These are phyloP conservation scores for Pyrus bretschneideri DNA, from an alignment of 306 rosid genomes.

Conservation along the genomic window DNA sequence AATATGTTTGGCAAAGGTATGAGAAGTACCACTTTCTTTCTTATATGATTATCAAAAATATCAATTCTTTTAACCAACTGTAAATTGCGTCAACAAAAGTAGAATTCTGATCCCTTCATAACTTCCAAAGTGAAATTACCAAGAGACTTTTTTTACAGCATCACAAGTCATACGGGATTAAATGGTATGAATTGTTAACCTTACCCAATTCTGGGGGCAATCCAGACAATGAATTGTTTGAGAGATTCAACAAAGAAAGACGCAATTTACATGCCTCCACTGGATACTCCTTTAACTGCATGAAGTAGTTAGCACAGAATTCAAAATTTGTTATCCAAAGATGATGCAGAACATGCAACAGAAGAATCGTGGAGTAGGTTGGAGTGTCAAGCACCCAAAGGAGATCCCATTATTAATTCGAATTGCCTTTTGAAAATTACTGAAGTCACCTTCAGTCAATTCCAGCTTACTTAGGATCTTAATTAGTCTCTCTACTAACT, in stretches of 20 bases:
- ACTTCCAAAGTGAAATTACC: neutral
- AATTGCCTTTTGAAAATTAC: neutral
- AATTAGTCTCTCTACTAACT: neutral
- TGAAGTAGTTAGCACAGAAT: slow-evolving; percentile 13
- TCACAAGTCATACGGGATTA: neutral
- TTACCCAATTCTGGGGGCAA: slow-evolving; percentile 88
- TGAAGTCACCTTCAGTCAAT: neutral
- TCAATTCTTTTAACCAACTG: neutral
- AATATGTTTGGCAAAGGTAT: neutral
- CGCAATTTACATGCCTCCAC: slow-evolving; percentile 84
- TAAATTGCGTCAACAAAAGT: neutral
- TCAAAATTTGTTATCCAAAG: slow-evolving; percentile 15
- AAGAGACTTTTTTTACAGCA: neutral
- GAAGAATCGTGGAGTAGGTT: neutral
- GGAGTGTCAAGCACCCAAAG: neutral
- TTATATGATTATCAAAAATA: neutral
- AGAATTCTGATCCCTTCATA: neutral
- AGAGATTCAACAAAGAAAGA: slow-evolving; percentile 71
- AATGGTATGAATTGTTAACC: slow-evolving; percentile 22
- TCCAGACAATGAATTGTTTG: slow-evolving; percentile 90
- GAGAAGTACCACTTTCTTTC: too few species aligned
- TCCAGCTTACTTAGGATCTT: neutral
- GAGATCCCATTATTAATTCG: neutral
- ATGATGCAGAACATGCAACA: neutral
- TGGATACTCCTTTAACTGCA: slow-evolving; percentile 88